A percentile compares a stretch with the other conserved stretches of the same genome.
phyloP scores from a whole-genome alignment of 2,329 filamentous ascomycete species.

The Aspergillus proliferans region DNA sequence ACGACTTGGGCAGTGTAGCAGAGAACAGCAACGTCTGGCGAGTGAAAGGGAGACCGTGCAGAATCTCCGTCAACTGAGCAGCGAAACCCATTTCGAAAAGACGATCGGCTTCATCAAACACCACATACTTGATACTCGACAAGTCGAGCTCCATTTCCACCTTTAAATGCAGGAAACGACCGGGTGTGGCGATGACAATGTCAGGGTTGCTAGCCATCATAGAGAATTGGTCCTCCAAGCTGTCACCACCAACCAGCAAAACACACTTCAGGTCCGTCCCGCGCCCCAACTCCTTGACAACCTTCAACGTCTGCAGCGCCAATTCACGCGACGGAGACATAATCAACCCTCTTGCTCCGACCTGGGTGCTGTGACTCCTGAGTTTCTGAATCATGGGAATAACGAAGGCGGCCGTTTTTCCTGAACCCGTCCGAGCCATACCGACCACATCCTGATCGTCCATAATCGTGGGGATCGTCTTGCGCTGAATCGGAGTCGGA shows the following conservation, averaged over 20 bases:
- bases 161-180: slow-evolving; percentile 91
- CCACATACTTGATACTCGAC: slow-evolving; percentile 86
- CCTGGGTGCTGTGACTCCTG: slow-evolving; percentile 76
- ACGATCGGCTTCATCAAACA: slow-evolving; percentile 95
- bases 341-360: slow-evolving; percentile 80
- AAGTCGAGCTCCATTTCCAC: slow-evolving; percentile 92
- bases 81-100: slow-evolving; percentile 99
- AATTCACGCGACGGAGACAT: slow-evolving; percentile 90
- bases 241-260: slow-evolving; percentile 88
- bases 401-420: slow-evolving; percentile 96
- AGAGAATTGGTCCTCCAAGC: slow-evolving; percentile 87
- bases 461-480: slow-evolving; percentile 86
- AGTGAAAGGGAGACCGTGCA: slow-evolving; percentile 75
- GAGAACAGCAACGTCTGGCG: slow-evolving; percentile 93
- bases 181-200: slow-evolving; percentile 93
- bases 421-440: slow-evolving; percentile 97
- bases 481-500: slow-evolving; percentile 94
- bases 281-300: slow-evolving; percentile 86
- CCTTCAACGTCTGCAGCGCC: slow-evolving; percentile 89
- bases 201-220: slow-evolving; percentile 93
- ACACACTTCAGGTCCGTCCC: slow-evolving; percentile 90
- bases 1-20: slow-evolving; percentile 83
- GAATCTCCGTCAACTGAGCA: slow-evolving; percentile 83
- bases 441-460: slow-evolving; percentile 94
- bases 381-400: slow-evolving; percentile 97